Base-by-base conservation (phyloP, 83 land plant genomes). In the Isoetes engelmannii region DNA sequence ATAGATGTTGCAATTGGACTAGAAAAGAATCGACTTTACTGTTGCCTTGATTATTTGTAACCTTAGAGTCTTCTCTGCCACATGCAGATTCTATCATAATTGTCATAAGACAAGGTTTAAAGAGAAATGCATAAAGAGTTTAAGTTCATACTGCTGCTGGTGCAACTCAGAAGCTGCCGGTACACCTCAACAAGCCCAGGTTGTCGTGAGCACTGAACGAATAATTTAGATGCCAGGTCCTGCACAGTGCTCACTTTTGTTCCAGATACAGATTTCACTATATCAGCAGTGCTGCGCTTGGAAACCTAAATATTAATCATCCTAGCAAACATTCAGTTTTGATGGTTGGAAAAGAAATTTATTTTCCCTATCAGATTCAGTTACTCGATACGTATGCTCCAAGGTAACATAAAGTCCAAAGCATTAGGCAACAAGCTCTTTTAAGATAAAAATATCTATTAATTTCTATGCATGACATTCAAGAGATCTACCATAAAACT, bases 161-260 rank as follows among this genome's bases (percentile, higher is more conserved):
- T 28, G 37, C 37, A 28, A 28, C 87, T 84, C 44, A 92, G 88
- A 63, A 92, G 77, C 67, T 89, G 90, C 49, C 80, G 80, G 81
- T 92, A 92, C 28, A 92, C 90, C 73, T 92, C 84, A 62, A 86
- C 77, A n/a, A 92, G 85, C 15, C 93, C 97, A 65, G 75, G 79
- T 63, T 92, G 92, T 55, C 97, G 82, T 55, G 97, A 84, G 61
- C 97, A 92, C 56, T 92, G 97, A 70, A 88, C 97, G 82, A 92
- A 84, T 57, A 92, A 74, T 69, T 92, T 92, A 28, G 93, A 86
- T 58, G 90, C 81, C 64, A 86, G 86, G 81, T 88, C 89, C 74
- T 86, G 90, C 43, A 92, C 93, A 48, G 93, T 83, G 57, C 84
- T 83, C 28, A 92, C 88, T 73, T 83, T 88, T 56, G 84, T 41